phyloP scores from a whole-genome alignment of 2,329 filamentous ascomycete species.

The Hirsutella rhossiliensis region DNA sequence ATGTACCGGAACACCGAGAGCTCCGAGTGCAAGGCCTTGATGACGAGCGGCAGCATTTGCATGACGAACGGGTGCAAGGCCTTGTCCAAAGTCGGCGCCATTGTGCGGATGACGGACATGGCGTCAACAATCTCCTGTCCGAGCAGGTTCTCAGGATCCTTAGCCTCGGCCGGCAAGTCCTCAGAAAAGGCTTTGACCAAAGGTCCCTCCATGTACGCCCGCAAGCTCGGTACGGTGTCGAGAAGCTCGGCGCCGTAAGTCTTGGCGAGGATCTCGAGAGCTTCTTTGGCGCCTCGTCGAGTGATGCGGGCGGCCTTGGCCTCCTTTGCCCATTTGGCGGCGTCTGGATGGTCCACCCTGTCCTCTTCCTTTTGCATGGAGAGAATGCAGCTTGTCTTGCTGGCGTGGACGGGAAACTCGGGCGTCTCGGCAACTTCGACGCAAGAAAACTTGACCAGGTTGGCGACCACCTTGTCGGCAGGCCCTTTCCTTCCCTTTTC shows the following conservation, averaged over 20 bases:
- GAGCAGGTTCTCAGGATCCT: conserved; percentile 58
- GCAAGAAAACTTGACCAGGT: conserved; percentile 94
- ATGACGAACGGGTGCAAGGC: conserved; percentile 71
- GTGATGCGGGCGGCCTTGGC: conserved; percentile 83
- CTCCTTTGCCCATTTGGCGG: conserved; percentile 79
- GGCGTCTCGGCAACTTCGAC: conserved; percentile 96
- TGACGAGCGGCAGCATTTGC: conserved; percentile 71
- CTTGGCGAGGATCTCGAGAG: conserved; percentile 72
- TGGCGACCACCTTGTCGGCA: conserved; percentile 90
- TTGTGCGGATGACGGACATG: conserved; percentile 80
- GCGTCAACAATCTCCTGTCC: conserved; percentile 92
- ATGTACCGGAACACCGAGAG: conserved; percentile 92
- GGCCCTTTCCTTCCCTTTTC: conserved; percentile 68
- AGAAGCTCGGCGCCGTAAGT: conserved; percentile 71
- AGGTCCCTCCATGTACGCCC: conserved; percentile 69
- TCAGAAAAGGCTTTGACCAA: conserved; percentile 62
- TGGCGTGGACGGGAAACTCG: conserved; percentile 76
- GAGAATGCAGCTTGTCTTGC: conserved; percentile 68
- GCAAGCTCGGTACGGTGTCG: conserved; percentile 72
- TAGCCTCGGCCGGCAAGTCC: conserved; percentile 60
- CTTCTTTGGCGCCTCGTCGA: conserved; percentile 85
- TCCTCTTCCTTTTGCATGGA: conserved; percentile 98
- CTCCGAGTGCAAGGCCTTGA: conserved; percentile 75
- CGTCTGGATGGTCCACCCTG: conserved; percentile 81
- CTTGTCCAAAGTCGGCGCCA: conserved; percentile 78